Evolutionary conservation across 305 asterid species (phyloP), one percentile per base, ranked within the genome.

Genomic region (Plantago lanceolata): DNA sequence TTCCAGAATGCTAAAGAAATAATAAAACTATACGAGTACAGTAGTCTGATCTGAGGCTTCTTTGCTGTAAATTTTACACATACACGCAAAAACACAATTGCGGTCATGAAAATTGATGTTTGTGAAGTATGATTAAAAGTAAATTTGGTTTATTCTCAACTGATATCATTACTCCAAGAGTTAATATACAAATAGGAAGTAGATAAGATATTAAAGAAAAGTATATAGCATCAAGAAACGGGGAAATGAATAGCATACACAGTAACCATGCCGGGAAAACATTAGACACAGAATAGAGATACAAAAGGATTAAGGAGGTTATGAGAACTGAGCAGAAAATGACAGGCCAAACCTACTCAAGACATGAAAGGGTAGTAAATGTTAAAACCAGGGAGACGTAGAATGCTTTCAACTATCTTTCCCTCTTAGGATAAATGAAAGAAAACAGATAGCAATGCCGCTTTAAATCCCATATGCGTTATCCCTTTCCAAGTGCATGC

Each of bases 301-400:
- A 59, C 37, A 50, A 65, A 50, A 31, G 44, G 54, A 53, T 52
- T 48, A 28, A 18, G 21, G 49, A 55, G 31, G 37, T 53, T 28
- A 35, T 24, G 43, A 53, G 52, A 48, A 61, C 31, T 24, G 55
- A 16, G n/a, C 66, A 61, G 19, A 15, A 13, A 21, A 20, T 21
- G 28, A n/a, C 14, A 8, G 2, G 17, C 14, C n/a, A 9, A 65
- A 43, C 8, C 35, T 28, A 15, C 55, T n/a, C 55, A 28, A 59
- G n/a, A n/a, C n/a, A 37, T 21, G 45, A 59, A 44, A 37, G 50
- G 28, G n/a, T n/a, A n/a, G n/a, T n/a, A n/a, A n/a, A 21, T 31
- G 15, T 19, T 49, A 24, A 66, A 48, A 66, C 45, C 66, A 61
- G 13, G 67, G 63, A 47, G 45, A 45, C 47, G 56, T n/a, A 54